Evolutionary conservation across 75 land plant species (phyloP), one percentile per base, ranked within the genome.

Genomic region (Cunninghamia lanceolata): DNA sequence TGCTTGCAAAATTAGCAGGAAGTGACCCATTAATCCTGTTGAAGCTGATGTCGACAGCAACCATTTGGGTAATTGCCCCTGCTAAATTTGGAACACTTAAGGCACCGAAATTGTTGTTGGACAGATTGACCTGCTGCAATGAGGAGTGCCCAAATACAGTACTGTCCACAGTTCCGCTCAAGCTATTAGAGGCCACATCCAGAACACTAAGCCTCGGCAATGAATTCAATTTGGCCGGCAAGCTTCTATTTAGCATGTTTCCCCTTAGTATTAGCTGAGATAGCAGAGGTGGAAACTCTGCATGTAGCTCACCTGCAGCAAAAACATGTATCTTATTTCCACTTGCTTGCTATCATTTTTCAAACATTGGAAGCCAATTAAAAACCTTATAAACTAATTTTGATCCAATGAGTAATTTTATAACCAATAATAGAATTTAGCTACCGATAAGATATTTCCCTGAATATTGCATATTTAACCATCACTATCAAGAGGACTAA

Each of bases 271-370:
- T 42, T 14, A 87, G 84, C 2, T 11, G 43, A 45, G 54, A 35
- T n/a, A 88, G 75, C 14, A 43, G 42, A 19, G 66, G 81, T 13
- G 88, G 53, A 59, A 50, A 6, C 5, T 43, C 32, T n/a, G 17
- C 9, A n/a, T 88, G 89, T n/a, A 87, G 21, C 3, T 47, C 38
- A n/a, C 89, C 88, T 13, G 88, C 45, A 50, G 74, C 73, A 59
- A 73, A 73, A 73, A 32, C 16, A 32, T 34, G 4, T 73, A 28
- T 6, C n/a, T 66, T 66, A 66, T 25, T 80, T 50, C 53, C 53
- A 50, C 53, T 50, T 50, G 77, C 40, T 88, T 88, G 88, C 45
- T 45, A 38, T 77, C 80, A 36, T 78, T 54, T 28, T 85, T 88
- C 30, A 88, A 36, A 32, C 28, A 5, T 28, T 30, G 13, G n/a